A percentile compares a stretch with the other conserved stretches of the same genome.
Conservation (phyloP, 768 basidiomycete genomes). For the Termitomyces sp. region DNA sequence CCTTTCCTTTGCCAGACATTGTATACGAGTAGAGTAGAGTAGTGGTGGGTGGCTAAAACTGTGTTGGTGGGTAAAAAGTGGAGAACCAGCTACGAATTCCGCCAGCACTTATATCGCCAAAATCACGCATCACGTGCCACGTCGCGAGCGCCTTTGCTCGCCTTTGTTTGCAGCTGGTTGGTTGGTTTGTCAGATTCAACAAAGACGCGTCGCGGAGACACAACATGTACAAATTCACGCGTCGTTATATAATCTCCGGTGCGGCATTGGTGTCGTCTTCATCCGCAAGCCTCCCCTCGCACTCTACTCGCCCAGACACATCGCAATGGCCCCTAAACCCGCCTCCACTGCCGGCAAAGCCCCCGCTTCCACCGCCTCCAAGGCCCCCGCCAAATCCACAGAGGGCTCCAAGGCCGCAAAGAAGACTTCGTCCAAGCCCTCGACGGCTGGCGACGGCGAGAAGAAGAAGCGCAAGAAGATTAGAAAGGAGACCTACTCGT, state of each 20-base stretch:
- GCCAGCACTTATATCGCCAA: constrained; percentile 29
- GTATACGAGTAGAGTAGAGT: constrained; percentile 14
- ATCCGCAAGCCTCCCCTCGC: constrained; percentile 7
- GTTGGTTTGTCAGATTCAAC: constrained; percentile 23
- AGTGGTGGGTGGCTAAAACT: constrained; percentile 2
- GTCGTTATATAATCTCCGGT: constrained; percentile 32
- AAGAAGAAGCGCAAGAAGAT: constrained; percentile 88
- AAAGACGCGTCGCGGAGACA: constrained; percentile 30
- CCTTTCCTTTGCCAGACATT: constrained; percentile 53
- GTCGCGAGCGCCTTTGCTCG: neutral
- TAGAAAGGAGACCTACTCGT: constrained; percentile 89
- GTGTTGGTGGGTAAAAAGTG: constrained; percentile 14
- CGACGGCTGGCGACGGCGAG: constrained; percentile 53
- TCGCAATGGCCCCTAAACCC: constrained; percentile 73
- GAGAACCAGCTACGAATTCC: constrained; percentile 6
- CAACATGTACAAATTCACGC: constrained; percentile 44
- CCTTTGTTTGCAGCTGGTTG: neutral
- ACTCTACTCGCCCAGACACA: neutral
- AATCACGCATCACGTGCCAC: constrained; percentile 13
- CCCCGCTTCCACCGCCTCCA: constrained; percentile 62
- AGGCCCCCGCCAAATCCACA: constrained; percentile 66
- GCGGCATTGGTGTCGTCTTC: constrained; percentile 22
- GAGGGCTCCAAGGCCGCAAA: constrained; percentile 70
- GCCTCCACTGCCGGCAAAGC: constrained; percentile 80
- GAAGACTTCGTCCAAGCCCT: constrained; percentile 56